Percentiles rank a stretch among this genome's conserved stretches.
These are phyloP conservation scores for Penicillium canariense DNA, from an alignment of 495 filamentous ascomycete genomes.

Conservation along the genomic window DNA sequence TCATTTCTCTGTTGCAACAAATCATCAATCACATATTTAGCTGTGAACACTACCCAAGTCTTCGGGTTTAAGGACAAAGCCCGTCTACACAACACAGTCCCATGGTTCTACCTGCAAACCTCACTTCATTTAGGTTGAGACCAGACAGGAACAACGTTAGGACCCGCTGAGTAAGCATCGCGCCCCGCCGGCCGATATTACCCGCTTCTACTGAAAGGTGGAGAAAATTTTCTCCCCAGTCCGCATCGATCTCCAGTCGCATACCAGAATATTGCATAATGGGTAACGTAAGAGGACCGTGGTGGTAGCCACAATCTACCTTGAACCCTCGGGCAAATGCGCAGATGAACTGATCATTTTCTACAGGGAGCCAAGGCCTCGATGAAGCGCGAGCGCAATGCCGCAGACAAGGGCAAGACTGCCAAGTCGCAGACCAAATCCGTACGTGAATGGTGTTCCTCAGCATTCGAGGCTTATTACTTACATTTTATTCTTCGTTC, in stretches of 20 bases:
- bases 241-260: constrained; percentile 1
- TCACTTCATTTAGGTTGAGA: too few relatives aligned
- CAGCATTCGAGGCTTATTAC: neutral
- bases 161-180: too few relatives aligned
- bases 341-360: constrained; percentile 15
- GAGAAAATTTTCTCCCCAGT: constrained; percentile 5
- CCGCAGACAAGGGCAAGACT: constrained; percentile 18
- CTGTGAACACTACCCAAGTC: too few relatives aligned
- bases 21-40: too few relatives aligned
- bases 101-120: too few relatives aligned
- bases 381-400: constrained; percentile 29
- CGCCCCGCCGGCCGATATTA: too few relatives aligned
- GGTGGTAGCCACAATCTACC: neutral
- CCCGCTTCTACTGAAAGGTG: too few relatives aligned
- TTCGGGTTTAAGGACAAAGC: too few relatives aligned
- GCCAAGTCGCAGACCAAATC: constrained; percentile 28
- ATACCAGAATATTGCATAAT: constrained; percentile 10
- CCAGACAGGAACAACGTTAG: too few relatives aligned
- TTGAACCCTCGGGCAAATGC: neutral
- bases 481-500: neutral
- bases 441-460: constrained; percentile 11
- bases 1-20: too few relatives aligned
- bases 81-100: too few relatives aligned
- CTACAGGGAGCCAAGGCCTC: constrained; percentile 29
- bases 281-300: constrained; percentile 21